These are phyloP conservation scores for Allodekkera sacchari DNA, from an alignment of 805 yeast species.

Conservation along the genomic window DNA sequence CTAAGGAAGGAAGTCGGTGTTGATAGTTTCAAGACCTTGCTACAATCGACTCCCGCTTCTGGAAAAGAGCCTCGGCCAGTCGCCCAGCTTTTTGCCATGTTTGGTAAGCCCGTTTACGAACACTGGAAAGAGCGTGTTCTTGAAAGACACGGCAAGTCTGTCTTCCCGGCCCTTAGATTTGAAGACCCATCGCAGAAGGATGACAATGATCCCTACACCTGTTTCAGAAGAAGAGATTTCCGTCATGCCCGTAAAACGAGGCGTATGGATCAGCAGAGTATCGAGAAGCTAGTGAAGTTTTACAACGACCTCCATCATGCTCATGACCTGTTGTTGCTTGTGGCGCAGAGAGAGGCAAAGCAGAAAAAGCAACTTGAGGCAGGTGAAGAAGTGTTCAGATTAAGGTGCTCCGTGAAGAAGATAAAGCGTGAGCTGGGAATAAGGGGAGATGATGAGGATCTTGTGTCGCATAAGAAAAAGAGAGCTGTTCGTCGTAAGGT, in stretches of 20 bases:
- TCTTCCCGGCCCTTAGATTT: conserved; percentile 70
- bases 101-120: conserved; percentile 62
- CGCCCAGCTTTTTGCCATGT: conserved; percentile 39
- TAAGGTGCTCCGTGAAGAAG: conserved; percentile 62
- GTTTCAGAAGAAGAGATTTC: conserved; percentile 91
- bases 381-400: conserved; percentile 62
- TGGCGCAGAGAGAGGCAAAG: conserved; percentile 66
- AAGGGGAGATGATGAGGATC: conserved; percentile 77
- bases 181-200: conserved; percentile 79
- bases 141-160: conserved; percentile 55
- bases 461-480: conserved; percentile 71
- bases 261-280: conserved; percentile 84
- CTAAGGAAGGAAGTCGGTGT: conserved; percentile 49
- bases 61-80: conserved; percentile 37
- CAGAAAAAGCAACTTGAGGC: conserved; percentile 52
- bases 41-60: conserved; percentile 38
- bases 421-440: conserved; percentile 70
- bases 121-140: conserved; percentile 79
- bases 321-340: conserved; percentile 54
- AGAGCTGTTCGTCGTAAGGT: conserved; percentile 24
- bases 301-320: conserved; percentile 75
- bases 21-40: conserved; percentile 49
- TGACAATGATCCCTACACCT: conserved; percentile 88
- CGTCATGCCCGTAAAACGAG: conserved; percentile 95
- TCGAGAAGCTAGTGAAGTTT: conserved; percentile 69